phyloP scores from a whole-genome alignment of 2,329 filamentous ascomycete species.

The Colletotrichum lini region DNA sequence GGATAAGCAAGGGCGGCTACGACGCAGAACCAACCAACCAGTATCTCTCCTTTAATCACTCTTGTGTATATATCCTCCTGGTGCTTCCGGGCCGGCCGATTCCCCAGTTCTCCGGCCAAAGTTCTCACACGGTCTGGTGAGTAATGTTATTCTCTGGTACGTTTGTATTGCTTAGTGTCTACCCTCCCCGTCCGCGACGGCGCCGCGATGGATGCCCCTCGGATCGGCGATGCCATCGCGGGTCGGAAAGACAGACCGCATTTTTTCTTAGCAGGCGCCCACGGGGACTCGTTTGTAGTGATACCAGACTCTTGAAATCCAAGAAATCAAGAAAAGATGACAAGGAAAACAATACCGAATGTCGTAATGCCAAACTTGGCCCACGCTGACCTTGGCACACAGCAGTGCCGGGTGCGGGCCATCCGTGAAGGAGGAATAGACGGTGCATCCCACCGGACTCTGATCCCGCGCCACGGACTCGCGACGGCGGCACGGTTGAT shows the following conservation, averaged over 20 bases:
- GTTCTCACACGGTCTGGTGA: constrained; percentile 35
- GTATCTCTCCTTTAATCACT: background rate
- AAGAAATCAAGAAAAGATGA: background rate
- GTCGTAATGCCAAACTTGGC: background rate
- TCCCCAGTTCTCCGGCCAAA: background rate
- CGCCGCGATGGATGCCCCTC: background rate
- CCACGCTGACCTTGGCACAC: background rate
- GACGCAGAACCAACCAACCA: constrained; percentile 3
- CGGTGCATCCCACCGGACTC: background rate
- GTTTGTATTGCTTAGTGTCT: background rate
- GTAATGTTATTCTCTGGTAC: constrained; percentile 23
- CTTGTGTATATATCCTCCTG: constrained; percentile 20
- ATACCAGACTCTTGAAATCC: background rate
- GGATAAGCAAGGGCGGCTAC: constrained; percentile 17
- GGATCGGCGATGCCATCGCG: background rate
- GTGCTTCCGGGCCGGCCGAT: background rate
- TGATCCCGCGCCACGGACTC: background rate
- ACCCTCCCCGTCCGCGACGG: background rate
- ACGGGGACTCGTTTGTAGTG: background rate
- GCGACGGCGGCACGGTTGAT: background rate
- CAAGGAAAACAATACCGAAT: background rate
- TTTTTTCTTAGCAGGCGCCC: background rate
- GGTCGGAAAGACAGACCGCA: background rate
- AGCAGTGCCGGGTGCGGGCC: too few relatives aligned
- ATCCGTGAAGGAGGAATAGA: background rate